Base-by-base conservation (phyloP, 140 eudicot genomes). In the Senecio squalidus region DNA sequence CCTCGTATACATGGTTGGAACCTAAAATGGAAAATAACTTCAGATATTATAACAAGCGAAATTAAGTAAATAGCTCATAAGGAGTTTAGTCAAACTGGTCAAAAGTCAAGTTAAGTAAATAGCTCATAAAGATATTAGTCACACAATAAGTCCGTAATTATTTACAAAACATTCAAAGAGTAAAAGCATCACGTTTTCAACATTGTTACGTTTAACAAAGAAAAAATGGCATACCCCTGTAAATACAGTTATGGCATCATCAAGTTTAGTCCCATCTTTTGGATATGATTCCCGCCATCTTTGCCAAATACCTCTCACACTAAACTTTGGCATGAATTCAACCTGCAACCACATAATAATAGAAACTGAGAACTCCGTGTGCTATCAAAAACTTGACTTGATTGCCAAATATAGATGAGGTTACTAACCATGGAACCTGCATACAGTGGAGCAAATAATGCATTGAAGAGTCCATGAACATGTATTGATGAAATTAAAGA, bases 261-360 rank as follows among this genome's bases (percentile, higher is more conserved):
- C 81, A 14, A 33, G 74, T 71, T 64, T 81, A 15, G 75, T 60
- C 40, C 82, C 86, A 58, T 81, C 94, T 50, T 53, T 60, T 52
- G 96, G 94, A 59, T 91, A 91, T 17, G 96, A 91, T 59, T 91
- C 92, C 33, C 94, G 78, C 96, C 96, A 91, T 84, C 95, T 84
- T 80, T 86, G 84, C 96, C 98, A 91, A 62, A 91, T 81, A 60
- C 98, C 96, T 36, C 98, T 79, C 76, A 91, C 96, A 68, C 95
- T 86, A 67, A 86, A 91, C 71, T 91, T 86, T 53, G 96, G 94
- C 79, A 91, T 79, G 67, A 91, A 91, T 51, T 91, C 94, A 33
- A 91, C 95, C 96, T 91, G 64, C 66, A 65, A 69, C 17, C 64
- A 49, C 24, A 63, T 34, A 53, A 6, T 62, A 3, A 61, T 16